A percentile compares a stretch with the other conserved stretches of the same genome.
These are phyloP conservation scores for Achaetomium macrosporum DNA, from an alignment of 2,329 filamentous ascomycete genomes.

Conservation along the genomic window DNA sequence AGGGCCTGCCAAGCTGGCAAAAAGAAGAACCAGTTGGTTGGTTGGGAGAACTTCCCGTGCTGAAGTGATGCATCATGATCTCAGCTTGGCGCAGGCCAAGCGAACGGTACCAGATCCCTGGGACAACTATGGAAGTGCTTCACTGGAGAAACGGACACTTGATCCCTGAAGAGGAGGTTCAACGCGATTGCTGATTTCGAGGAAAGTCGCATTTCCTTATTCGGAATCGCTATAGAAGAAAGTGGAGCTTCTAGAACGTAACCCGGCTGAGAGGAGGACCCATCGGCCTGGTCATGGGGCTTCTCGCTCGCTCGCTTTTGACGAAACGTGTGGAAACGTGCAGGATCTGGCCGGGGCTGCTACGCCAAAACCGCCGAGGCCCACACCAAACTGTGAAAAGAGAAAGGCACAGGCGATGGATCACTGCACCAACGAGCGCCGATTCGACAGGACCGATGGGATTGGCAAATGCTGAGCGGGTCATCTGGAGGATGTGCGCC, in stretches of 20 bases:
- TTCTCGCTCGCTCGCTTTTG: too few species aligned
- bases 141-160: background rate
- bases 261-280: too few species aligned
- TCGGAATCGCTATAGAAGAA: conserved; percentile 5
- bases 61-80: background rate
- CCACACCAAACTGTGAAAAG: background rate
- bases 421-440: background rate
- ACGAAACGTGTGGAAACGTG: background rate
- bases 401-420: background rate
- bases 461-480: background rate
- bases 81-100: background rate
- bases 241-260: conserved; percentile 12
- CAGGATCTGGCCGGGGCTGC: conserved; percentile 3
- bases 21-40: background rate
- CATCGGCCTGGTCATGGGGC: background rate
- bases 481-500: background rate
- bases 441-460: background rate
- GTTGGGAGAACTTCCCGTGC: background rate
- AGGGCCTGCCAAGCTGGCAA: too few species aligned
- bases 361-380: background rate
- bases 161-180: background rate
- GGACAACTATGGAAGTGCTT: background rate
- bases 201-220: background rate
- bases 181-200: background rate
- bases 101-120: background rate